Base-by-base conservation (phyloP, 108 stramenopile species). In the Pinguiococcus pyrenoidosus region DNA sequence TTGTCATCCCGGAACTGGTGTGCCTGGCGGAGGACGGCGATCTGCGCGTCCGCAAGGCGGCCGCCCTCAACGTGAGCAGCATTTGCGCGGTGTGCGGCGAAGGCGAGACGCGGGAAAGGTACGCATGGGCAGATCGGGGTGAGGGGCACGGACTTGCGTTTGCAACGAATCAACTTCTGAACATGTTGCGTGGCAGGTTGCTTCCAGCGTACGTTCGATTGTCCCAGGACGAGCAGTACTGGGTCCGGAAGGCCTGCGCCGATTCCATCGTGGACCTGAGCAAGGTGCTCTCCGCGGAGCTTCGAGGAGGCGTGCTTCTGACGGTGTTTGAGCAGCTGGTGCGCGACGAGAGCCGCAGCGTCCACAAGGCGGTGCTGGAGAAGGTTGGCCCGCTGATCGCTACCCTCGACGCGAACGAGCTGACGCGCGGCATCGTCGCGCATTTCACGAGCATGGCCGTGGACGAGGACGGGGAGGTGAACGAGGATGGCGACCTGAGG, bases 21-120 rank as follows among this genome's bases (percentile, higher is more conserved):
- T 64, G 77, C 16, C 66, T 98, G 22, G 76, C 84, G 10, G 73
- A 81, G 50, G 92, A 98, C 73, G 80, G 80, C 12, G 81, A 81
- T 37, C 92, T 98, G 56, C 73, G 92, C 18, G 96, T 95, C 13
- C 62, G 96, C 21, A 74, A 92, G 42, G 69, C 73, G 3, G 64
- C 84, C 17, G 89, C 88, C 4, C 84, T 92, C 42, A 89, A 88
- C 41, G 50, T 98, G 20, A 87, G 92, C 20, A 69, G 83, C 0
- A 71, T 92, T 28, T 69, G 92, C 52, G 74, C 74, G 12, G 83
- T 85, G 12, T 82, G 79, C 1, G 68, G 79, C n/a, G 67, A 83
- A 14, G 78, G 84, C 13, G 82, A 78, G 33, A 79, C 81, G 1
- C 51, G 51, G 41, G 51, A 54, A n/a, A n/a, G n/a, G n/a, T n/a